Percentiles rank a stretch among this genome's conserved stretches.
Conservation (phyloP, 2,329 filamentous ascomycete species). For the Aspergillus sp. region DNA sequence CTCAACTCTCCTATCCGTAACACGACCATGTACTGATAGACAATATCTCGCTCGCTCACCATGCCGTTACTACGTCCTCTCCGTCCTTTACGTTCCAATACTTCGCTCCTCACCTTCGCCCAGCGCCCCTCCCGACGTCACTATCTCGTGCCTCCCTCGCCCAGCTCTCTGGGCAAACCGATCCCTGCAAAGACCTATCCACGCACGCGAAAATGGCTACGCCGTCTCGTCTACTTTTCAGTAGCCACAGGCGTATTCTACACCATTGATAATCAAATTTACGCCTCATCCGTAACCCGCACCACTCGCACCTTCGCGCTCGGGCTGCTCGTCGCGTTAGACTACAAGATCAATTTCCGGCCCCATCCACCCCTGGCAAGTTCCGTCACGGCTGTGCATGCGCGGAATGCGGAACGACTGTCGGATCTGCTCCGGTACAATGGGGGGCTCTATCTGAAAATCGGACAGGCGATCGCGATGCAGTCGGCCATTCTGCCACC, state of each 20-base stretch:
- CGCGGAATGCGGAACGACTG: conserved; percentile 72
- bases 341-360: conserved; percentile 96
- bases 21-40: background rate
- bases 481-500: conserved; percentile 88
- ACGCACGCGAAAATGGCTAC: conserved; percentile 65
- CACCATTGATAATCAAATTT: conserved; percentile 62
- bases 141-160: conserved; percentile 58
- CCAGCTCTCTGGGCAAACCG: conserved; percentile 67
- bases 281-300: conserved; percentile 69
- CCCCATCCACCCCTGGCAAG: conserved; percentile 65
- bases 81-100: conserved; percentile 11
- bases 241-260: conserved; percentile 56
- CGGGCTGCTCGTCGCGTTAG: conserved; percentile 71
- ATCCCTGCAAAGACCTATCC: conserved; percentile 62
- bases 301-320: conserved; percentile 73
- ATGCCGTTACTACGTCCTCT: conserved; percentile 11
- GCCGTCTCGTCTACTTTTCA: conserved; percentile 59
- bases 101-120: conserved; percentile 25
- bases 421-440: conserved; percentile 76
- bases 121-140: too few relatives aligned
- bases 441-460: conserved; percentile 92
- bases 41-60: background rate
- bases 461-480: conserved; percentile 97
- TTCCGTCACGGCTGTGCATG: conserved; percentile 68
- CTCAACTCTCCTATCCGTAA: background rate